Evolutionary conservation across 2,329 filamentous ascomycete genomes (phyloP).

Genomic region (Aspergillus proliferans): DNA sequence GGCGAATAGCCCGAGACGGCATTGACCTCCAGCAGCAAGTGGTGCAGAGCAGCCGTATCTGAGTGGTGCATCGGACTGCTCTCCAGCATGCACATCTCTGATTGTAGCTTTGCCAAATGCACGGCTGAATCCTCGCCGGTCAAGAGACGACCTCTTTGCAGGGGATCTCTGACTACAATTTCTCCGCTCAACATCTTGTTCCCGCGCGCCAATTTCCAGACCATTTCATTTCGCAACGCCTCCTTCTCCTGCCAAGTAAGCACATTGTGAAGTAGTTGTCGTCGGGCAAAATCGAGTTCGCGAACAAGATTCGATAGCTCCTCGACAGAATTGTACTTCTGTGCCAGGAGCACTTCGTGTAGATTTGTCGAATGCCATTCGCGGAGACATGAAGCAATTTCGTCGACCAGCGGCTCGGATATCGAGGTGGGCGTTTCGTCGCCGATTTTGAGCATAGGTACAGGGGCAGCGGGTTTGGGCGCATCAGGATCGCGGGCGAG

Average conservation of each 20-base stretch:
- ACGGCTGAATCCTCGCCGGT: constrained; percentile 91
- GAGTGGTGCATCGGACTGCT: constrained; percentile 64
- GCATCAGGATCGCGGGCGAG: constrained; percentile 55
- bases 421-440: constrained; percentile 89
- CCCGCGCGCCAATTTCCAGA: constrained; percentile 89
- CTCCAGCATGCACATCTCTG: constrained; percentile 89
- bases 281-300: constrained; percentile 74
- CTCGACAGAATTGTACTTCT: constrained; percentile 75
- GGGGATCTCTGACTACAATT: constrained; percentile 87
- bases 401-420: constrained; percentile 87
- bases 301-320: constrained; percentile 73
- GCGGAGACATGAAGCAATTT: constrained; percentile 90
- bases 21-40: constrained; percentile 80
- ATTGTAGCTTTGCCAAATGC: constrained; percentile 83
- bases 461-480: constrained; percentile 74
- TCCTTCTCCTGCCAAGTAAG: constrained; percentile 79
- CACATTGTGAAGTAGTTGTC: constrained; percentile 90
- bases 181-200: constrained; percentile 93
- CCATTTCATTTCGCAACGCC: constrained; percentile 75
- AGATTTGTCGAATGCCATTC: constrained; percentile 99
- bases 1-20: constrained; percentile 70
- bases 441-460: constrained; percentile 95
- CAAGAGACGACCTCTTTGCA: constrained; percentile 73
- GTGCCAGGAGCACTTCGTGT: constrained; percentile 78
- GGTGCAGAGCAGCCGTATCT: constrained; percentile 65